Percentiles rank a stretch among this genome's conserved stretches.
phyloP scores from a whole-genome alignment of 495 filamentous ascomycete species.

The Haplographium delicatum region DNA sequence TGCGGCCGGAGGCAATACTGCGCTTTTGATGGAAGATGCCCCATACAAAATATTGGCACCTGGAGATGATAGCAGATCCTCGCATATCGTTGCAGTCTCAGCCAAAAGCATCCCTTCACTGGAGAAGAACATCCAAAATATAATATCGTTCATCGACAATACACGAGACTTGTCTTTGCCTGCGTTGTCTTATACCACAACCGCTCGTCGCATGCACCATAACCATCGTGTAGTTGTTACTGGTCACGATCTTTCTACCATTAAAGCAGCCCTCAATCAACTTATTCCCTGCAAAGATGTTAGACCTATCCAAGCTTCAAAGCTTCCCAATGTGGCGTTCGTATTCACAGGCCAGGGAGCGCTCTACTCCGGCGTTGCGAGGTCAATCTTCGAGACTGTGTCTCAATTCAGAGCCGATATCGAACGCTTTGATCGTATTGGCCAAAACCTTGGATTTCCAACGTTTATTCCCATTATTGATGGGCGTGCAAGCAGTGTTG shows the following conservation, averaged over 20 bases:
- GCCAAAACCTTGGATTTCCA: constrained; percentile 61
- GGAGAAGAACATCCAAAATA: constrained; percentile 41
- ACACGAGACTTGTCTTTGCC: constrained; percentile 44
- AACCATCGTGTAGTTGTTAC: constrained; percentile 60
- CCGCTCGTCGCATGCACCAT: constrained; percentile 75
- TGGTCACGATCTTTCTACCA: constrained; percentile 23
- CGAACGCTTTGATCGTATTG: constrained; percentile 62
- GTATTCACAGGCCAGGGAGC: constrained; percentile 67
- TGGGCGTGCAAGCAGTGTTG: constrained; percentile 46
- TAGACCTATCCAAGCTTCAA: background rate
- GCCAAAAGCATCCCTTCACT: constrained; percentile 50
- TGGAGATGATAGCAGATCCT: constrained; percentile 36
- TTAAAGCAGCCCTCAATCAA: background rate
- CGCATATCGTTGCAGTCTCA: constrained; percentile 48
- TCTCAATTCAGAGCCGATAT: constrained; percentile 64
- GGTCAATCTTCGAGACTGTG: constrained; percentile 59
- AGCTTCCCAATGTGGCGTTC: constrained; percentile 42
- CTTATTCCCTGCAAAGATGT: background rate
- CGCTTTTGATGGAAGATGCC: constrained; percentile 55
- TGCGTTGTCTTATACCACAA: constrained; percentile 70
- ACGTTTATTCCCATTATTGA: constrained; percentile 61
- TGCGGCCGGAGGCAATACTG: constrained; percentile 58
- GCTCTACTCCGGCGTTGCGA: constrained; percentile 60
- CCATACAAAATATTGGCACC: constrained; percentile 25
- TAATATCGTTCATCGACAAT: constrained; percentile 27